Percentiles rank a stretch among this genome's conserved stretches.
Conservation (phyloP, 495 filamentous ascomycete genomes). For the Xylaria palmicola region DNA sequence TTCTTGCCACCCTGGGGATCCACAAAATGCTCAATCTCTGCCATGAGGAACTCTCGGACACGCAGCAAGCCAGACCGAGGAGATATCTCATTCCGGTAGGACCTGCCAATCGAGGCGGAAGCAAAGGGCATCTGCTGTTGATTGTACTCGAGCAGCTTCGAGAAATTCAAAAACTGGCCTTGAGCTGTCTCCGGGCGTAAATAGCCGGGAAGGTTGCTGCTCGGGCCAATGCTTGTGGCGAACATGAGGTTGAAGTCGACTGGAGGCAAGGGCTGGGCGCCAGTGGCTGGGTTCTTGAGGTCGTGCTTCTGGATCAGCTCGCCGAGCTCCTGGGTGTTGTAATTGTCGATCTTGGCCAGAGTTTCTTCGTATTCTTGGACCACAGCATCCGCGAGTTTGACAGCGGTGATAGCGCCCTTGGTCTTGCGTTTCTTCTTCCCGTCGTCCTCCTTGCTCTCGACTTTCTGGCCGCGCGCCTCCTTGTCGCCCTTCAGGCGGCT, state of each 20-base stretch:
- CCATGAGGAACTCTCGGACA: conserved; percentile 81
- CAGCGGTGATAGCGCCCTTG: conserved; percentile 56
- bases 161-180: conserved; percentile 74
- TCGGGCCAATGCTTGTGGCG: conserved; percentile 69
- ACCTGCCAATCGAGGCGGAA: conserved; percentile 74
- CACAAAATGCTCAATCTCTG: conserved; percentile 80
- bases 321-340: conserved; percentile 67
- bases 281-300: conserved; percentile 64
- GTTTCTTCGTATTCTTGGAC: conserved; percentile 69
- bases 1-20: conserved; percentile 71
- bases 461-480: conserved; percentile 69
- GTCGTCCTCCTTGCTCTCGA: conserved; percentile 61
- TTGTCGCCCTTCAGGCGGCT: conserved; percentile 76
- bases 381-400: conserved; percentile 67
- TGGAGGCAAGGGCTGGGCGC: conserved; percentile 57
- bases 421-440: conserved; percentile 46
- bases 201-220: conserved; percentile 57
- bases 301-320: conserved; percentile 69
- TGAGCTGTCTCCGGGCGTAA: conserved; percentile 74
- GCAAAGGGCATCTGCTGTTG: conserved; percentile 73
- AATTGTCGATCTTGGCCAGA: conserved; percentile 76
- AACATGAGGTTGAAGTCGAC: conserved; percentile 82
- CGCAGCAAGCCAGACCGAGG: conserved; percentile 71
- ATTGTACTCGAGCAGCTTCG: conserved; percentile 77
- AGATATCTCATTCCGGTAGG: conserved; percentile 79